phyloP scores from a whole-genome alignment of 495 filamentous ascomycete genomes.

The Penicillium atrosanguineum region DNA sequence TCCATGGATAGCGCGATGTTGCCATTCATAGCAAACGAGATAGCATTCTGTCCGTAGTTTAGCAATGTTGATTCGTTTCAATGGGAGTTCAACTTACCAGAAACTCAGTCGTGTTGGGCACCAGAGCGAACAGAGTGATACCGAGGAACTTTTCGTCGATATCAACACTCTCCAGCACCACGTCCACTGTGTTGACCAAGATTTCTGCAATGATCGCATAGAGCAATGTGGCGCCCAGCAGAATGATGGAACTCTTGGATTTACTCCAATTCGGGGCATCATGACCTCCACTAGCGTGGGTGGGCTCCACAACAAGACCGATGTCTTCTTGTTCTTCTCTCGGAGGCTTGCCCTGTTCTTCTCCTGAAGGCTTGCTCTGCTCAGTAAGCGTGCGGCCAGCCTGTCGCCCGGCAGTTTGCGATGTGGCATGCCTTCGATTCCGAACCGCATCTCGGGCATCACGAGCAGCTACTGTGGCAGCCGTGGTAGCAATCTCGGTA shows the following conservation, averaged over 20 bases:
- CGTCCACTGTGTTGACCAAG: conserved; percentile 91
- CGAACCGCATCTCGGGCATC: conserved; percentile 74
- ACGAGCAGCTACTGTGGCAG: conserved; percentile 81
- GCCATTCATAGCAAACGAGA: conserved; percentile 99
- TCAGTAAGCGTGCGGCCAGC: conserved; percentile 29
- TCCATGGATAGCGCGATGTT: conserved; percentile 99
- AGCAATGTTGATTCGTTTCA: conserved; percentile 15
- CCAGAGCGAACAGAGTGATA: conserved; percentile 93
- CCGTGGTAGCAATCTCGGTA: conserved; percentile 88
- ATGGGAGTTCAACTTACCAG: conserved; percentile 57
- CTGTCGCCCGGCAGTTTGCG: conserved; percentile 31
- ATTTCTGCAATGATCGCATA: conserved; percentile 98
- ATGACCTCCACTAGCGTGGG: conserved; percentile 67
- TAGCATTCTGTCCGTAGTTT: conserved; percentile 72
- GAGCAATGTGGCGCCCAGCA: conserved; percentile 84
- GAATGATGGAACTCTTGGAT: conserved; percentile 81
- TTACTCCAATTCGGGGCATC: conserved; percentile 98
- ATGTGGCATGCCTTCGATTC: conserved; percentile 45
- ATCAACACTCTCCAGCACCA: conserved; percentile 82
- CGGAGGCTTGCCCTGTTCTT: conserved; percentile 29
- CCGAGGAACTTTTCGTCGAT: conserved; percentile 98
- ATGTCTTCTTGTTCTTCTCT: conserved; percentile 43
- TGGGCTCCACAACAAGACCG: conserved; percentile 36
- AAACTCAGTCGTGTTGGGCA: conserved; percentile 98
- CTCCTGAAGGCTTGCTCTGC: conserved; percentile 23